These are phyloP conservation scores for Sclerotinia sclerotiorum DNA, from an alignment of 2,329 filamentous ascomycete species.

Conservation along the genomic window DNA sequence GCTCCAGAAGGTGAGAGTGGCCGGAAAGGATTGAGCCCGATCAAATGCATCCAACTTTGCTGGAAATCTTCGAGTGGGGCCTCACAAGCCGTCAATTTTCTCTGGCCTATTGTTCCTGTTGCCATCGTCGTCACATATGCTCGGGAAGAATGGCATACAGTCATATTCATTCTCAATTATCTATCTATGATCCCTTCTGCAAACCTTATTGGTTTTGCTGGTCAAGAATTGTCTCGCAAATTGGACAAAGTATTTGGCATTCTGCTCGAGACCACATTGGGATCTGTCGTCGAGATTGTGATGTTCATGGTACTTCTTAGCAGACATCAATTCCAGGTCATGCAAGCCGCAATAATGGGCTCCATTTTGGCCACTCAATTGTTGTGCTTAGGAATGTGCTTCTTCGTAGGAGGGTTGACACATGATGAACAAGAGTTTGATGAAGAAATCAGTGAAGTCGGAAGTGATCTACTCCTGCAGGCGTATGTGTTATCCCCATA, in stretches of 20 bases:
- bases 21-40: conserved; percentile 61
- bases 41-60: conserved; percentile 62
- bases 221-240: conserved; percentile 70
- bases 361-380: conserved; percentile 81
- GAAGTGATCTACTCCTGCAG: conserved; percentile 72
- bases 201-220: conserved; percentile 73
- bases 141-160: conserved; percentile 56
- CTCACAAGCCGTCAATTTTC: conserved; percentile 65
- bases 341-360: conserved; percentile 79
- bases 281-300: conserved; percentile 77
- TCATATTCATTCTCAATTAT: conserved; percentile 69
- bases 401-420: conserved; percentile 71
- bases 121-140: conserved; percentile 64
- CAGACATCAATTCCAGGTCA: conserved; percentile 59
- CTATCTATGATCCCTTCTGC: conserved; percentile 76
- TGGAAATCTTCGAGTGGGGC: conserved; percentile 62
- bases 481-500: conserved; percentile 55
- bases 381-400: conserved; percentile 76
- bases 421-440: conserved; percentile 71
- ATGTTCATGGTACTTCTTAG: conserved; percentile 74
- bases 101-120: conserved; percentile 74
- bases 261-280: conserved; percentile 61
- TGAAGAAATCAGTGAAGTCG: conserved; percentile 74
- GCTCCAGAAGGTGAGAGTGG: conserved; percentile 66
- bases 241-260: conserved; percentile 71